A percentile compares a stretch with the other conserved stretches of the same genome.
Conservation (phyloP, 345 rosid genomes). For the Citrus unshiu region DNA sequence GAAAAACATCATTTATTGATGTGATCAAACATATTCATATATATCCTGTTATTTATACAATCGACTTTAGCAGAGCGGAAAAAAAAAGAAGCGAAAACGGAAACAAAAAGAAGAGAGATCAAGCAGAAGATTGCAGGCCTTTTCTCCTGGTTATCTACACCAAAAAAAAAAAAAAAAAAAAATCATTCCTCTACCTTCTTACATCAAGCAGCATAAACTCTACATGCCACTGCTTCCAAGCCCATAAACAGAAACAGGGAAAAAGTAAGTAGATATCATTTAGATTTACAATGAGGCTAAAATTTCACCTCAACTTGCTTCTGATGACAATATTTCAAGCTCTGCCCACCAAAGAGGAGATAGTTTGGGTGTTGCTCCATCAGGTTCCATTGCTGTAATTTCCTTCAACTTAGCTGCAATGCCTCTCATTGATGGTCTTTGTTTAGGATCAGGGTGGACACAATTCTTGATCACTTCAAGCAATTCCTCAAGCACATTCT, state of each 20-base stretch:
- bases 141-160: constrained; percentile 15
- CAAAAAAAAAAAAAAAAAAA: neutral
- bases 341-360: constrained; percentile 99
- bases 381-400: constrained; percentile 71
- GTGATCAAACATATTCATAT: neutral
- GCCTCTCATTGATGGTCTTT: constrained; percentile 60
- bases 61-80: neutral
- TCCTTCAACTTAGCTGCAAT: constrained; percentile 55
- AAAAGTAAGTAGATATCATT: neutral
- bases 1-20: constrained; percentile 16
- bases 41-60: constrained; percentile 5
- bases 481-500: constrained; percentile 47
- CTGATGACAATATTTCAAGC: constrained; percentile 75
- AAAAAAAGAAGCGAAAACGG: too few species aligned
- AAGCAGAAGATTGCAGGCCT: neutral
- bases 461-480: constrained; percentile 61
- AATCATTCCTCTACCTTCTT: neutral
- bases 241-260: neutral
- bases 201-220: neutral
- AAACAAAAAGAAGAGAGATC: neutral
- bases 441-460: constrained; percentile 49
- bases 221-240: constrained; percentile 6
- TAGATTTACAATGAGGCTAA: neutral
- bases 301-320: constrained; percentile 29
- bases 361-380: constrained; percentile 63